Conservation (phyloP, 1,284 basidiomycete species). For the Trametes versicolor region DNA sequence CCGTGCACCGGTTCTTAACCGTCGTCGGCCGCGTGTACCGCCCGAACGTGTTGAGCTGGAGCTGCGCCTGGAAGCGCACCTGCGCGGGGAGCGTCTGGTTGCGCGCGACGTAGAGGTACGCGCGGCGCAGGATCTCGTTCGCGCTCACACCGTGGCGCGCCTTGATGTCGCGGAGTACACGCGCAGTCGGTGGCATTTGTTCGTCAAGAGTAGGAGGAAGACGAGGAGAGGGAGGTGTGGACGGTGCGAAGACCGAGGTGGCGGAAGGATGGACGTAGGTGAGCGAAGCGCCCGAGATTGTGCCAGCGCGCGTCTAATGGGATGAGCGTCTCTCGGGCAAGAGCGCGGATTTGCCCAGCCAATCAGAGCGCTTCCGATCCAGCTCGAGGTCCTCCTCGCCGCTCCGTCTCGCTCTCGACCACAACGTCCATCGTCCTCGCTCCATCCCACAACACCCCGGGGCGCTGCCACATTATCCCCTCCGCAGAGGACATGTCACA, state of each 20-base stretch:
- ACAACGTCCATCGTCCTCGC: slow-evolving; percentile 20
- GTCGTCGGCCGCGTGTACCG: slow-evolving; percentile 84
- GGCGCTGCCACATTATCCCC: slow-evolving; percentile 15
- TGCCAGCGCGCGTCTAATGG: slow-evolving; percentile 8
- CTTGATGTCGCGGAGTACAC: slow-evolving; percentile 82
- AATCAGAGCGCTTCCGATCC: slow-evolving; percentile 31
- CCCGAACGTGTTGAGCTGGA: slow-evolving; percentile 91
- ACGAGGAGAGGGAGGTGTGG: slow-evolving; percentile 1
- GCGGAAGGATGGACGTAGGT: slow-evolving; percentile 13
- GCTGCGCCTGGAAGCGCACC: slow-evolving; percentile 95
- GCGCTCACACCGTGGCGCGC: slow-evolving; percentile 75
- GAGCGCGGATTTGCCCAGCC: slow-evolving; percentile 26
- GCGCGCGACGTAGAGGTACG: slow-evolving; percentile 90
- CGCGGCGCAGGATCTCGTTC: slow-evolving; percentile 84
- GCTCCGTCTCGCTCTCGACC: slow-evolving; percentile 11
- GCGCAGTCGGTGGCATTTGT: slow-evolving; percentile 51
- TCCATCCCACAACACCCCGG: slow-evolving; percentile 22
- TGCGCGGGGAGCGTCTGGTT: slow-evolving; percentile 87
- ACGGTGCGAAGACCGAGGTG: slow-evolving; percentile 15
- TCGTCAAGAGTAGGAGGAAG: slow-evolving; percentile 7
- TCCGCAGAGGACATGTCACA: slow-evolving; percentile 34
- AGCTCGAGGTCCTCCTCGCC: slow-evolving; percentile 27
- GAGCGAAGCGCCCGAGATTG: neutral
- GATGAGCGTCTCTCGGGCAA: slow-evolving; percentile 3
- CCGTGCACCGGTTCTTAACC: slow-evolving; percentile 89